Evolutionary conservation across 345 rosid genomes (phyloP), one percentile per base, ranked within the genome.

Genomic region (Gynandropsis gynandra): DNA sequence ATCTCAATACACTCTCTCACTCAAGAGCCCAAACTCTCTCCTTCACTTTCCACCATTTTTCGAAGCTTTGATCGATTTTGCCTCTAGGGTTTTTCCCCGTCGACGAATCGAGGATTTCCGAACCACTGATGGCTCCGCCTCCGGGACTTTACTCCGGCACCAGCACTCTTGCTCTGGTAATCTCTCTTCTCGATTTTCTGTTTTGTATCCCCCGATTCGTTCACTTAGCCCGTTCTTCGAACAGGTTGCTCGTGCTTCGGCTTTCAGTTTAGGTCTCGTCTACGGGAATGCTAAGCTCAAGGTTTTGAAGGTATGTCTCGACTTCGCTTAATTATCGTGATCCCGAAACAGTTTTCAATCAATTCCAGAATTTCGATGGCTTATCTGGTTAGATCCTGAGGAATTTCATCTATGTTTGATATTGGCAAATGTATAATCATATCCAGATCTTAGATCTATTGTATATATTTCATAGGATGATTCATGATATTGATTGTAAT

Each of bases 241-340:
- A 47, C 54, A 88, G 97, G 89, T 88, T 59, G 97, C 97, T 77
- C 87, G 97, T 55, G 92, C 73, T 19, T 82, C 97, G 10, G 89
- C 95, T 50, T 77, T 88, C 45, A 73, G 87, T 0, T 9, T 77
- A 8, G 97, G 97, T 54, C 71, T 82, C 49, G 74, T 77, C 16
- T 88, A 85, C 39, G 97, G 97, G 9, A 85, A 62, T 76, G 50
- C 85, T 55, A 85, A 88, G 79, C 86, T 88, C 69, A 88, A 82
- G 78, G 80, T 71, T 64, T 76, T 88, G 51, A 71, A 79, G 95
- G 95, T 88, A n/a, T 11, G 0, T 7, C 18, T 50, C 7, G 27
- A 12, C 42, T 21, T 17, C 47, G n/a, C 9, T 20, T 42, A 5
- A 12, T 39, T 1, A 61, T 52, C 52, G n/a, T 9, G 29, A 34